Evolutionary conservation across 805 yeast species (phyloP), one percentile per base, ranked within the genome.

Genomic region (Kodamaea lidongshanica): DNA sequence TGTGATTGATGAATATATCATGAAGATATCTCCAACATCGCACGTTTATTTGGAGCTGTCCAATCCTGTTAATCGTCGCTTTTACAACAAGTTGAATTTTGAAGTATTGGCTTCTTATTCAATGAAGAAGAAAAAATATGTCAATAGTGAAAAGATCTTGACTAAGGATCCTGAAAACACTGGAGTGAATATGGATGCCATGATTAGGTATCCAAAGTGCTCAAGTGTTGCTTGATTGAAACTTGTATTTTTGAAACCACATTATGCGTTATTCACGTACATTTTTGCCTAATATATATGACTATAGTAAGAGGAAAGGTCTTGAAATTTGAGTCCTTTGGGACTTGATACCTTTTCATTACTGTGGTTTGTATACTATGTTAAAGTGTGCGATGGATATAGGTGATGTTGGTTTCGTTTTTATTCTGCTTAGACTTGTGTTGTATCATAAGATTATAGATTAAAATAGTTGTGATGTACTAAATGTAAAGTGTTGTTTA

Each of bases 61-160:
- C 15, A 73, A 71, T 50, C 70, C 70, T 7, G 58, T 64, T 32
- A 75, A 74, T 46, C 56, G 74, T 19, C 57, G 54, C 32, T 71
- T 75, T 34, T 75, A 75, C 48, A 61, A 61, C 37, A 71, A 72
- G 46, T 54, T 73, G 42, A 79, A 78, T 12, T 75, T 72, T 41
- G 36, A 44, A 20, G 41, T 56, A 35, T 48, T 49, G 42, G 50
- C 51, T 20, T 56, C 58, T 24, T 61, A 52, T 37, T 45, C 48
- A 13, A 48, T 58, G 28, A 54, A 50, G 30, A 45, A 46, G 32
- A 48, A 43, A 27, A 48, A 44, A 23, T 49, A 44, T 19, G 52
- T 40, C 21, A 41, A 40, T 25, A 26, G 35, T 6, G 31, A 33
- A 9, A 37, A 31, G 23, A 27, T 35, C 11, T 22, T 37, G 19